Conservation (phyloP, 2,329 filamentous ascomycete genomes). For the Fusarium pseudoanthophilum region DNA sequence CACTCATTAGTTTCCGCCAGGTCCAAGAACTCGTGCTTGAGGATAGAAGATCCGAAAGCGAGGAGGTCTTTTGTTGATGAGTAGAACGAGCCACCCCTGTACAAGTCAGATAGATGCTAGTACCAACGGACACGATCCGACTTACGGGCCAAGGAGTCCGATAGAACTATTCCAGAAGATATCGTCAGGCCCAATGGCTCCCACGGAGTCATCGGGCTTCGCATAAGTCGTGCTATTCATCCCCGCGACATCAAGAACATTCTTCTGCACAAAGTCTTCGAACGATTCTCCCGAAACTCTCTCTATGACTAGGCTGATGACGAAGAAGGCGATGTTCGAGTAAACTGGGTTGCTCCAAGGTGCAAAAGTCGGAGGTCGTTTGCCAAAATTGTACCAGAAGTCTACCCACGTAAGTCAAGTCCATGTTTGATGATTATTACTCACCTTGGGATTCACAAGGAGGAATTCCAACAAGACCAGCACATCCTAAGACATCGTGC, state of each 20-base stretch:
- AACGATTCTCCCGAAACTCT: not conserved
- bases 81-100: constrained; percentile 12
- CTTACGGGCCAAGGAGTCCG: constrained; percentile 11
- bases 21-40: not conserved
- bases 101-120: not conserved
- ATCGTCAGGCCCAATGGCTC: constrained; percentile 1
- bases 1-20: not conserved
- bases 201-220: constrained; percentile 12
- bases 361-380: not conserved
- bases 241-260: constrained; percentile 10
- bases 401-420: not conserved
- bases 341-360: constrained; percentile 1
- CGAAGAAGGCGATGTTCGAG: constrained; percentile 1
- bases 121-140: accelerated
- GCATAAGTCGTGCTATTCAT: constrained; percentile 14
- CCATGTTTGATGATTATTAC: not conserved
- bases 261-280: constrained; percentile 7
- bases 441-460: not conserved
- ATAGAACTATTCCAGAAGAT: constrained; percentile 5
- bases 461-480: not conserved
- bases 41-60: constrained; percentile 6
- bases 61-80: constrained; percentile 18
- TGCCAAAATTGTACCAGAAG: constrained; percentile 23
- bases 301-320: constrained; percentile 7
- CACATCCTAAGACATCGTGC: not conserved